Conservation (phyloP, 306 rosid species). For the Bauhinia variegata region DNA sequence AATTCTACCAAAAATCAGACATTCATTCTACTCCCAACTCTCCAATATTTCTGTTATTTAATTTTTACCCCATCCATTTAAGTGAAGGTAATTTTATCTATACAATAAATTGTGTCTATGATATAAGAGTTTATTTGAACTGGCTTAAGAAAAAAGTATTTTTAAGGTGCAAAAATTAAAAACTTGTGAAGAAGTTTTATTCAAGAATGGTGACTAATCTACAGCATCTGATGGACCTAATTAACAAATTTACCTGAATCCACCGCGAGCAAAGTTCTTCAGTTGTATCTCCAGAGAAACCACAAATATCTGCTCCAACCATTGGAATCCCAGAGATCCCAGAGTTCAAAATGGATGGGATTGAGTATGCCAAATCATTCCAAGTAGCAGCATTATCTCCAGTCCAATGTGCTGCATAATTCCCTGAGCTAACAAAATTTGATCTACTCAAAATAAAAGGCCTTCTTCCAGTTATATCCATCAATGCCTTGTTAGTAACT, state of each 20-base stretch:
- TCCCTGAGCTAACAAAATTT: slow-evolving; percentile 64
- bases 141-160: too few relatives aligned
- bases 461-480: slow-evolving; percentile 52
- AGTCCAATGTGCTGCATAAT: slow-evolving; percentile 70
- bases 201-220: too few relatives aligned
- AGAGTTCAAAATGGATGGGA: slow-evolving; percentile 51
- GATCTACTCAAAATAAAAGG: slow-evolving; percentile 61
- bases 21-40: too few relatives aligned
- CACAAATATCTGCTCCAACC: slow-evolving; percentile 71
- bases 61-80: too few relatives aligned
- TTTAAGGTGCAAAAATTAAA: too few relatives aligned
- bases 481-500: slow-evolving; percentile 52
- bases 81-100: too few relatives aligned
- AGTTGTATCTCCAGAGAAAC: slow-evolving; percentile 44
- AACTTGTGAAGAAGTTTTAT: too few relatives aligned
- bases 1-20: too few relatives aligned
- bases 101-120: too few relatives aligned
- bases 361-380: slow-evolving; percentile 54
- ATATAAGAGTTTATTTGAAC: too few relatives aligned
- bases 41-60: too few relatives aligned
- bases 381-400: slow-evolving; percentile 61
- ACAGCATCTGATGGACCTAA: too few relatives aligned
- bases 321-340: slow-evolving; percentile 64
- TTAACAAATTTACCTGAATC: slow-evolving; percentile 57
- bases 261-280: slow-evolving; percentile 67